Conservation (phyloP, 1,284 basidiomycete species). For the Naganishia sp. region DNA sequence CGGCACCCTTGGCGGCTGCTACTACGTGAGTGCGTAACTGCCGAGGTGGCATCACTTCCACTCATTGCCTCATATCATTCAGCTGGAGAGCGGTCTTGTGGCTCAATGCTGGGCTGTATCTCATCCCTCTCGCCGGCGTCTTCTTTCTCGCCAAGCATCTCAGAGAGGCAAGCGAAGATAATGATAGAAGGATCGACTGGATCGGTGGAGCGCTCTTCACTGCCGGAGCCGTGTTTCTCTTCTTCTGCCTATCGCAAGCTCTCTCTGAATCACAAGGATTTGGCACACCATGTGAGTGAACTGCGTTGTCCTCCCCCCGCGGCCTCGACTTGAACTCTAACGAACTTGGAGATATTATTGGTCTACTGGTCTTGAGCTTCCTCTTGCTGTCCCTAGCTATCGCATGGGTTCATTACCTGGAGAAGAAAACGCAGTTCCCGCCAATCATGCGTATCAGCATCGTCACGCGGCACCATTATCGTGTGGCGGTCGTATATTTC, state of each 20-base stretch:
- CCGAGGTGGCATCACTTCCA: background rate
- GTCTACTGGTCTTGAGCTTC: conserved; percentile 66
- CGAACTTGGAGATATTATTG: conserved; percentile 51
- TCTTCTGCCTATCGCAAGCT: conserved; percentile 77
- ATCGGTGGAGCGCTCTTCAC: conserved; percentile 74
- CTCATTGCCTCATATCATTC: background rate
- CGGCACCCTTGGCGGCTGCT: background rate
- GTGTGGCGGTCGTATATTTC: conserved; percentile 65
- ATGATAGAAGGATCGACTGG: conserved; percentile 74
- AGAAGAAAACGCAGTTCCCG: conserved; percentile 54
- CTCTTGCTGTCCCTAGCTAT: conserved; percentile 65
- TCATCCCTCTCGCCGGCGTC: conserved; percentile 5
- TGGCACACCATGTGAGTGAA: conserved; percentile 67
- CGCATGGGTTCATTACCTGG: conserved; percentile 68
- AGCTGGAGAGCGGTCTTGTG: conserved; percentile 13
- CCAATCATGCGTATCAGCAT: conserved; percentile 70
- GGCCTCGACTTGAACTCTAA: background rate
- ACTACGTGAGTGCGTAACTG: no score
- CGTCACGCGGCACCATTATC: conserved; percentile 65
- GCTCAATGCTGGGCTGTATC: background rate
- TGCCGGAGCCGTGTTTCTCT: conserved; percentile 70
- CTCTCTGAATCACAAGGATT: conserved; percentile 69
- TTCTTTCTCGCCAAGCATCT: conserved; percentile 10
- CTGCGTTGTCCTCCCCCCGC: background rate
- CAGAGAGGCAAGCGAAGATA: background rate